Conservation (phyloP, 345 rosid genomes). For the Eucalyptus guilfoylei region DNA sequence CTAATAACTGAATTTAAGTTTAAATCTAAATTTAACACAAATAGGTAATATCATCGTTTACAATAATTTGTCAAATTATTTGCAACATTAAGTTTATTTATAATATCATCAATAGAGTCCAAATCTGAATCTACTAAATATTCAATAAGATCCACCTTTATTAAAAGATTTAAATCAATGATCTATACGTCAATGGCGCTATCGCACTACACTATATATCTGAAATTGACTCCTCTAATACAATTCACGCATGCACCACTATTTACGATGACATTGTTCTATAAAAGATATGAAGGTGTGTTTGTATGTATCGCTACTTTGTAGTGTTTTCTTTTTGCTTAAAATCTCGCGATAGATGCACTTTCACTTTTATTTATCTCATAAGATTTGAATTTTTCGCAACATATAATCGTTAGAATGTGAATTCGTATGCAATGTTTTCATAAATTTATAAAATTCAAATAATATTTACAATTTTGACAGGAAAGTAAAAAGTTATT, state of each 20-base stretch:
- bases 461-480: not conserved
- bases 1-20: no score
- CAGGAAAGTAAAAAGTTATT: not conserved
- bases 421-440: not conserved
- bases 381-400: not conserved
- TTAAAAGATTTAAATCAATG: not conserved
- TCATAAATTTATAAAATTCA: not conserved
- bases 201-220: not conserved
- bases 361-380: not conserved
- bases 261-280: not conserved
- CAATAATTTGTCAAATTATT: not conserved
- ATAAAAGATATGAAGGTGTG: not conserved
- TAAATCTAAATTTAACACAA: no score
- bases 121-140: no score
- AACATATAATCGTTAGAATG: not conserved
- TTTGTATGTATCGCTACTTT: not conserved
- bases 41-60: not conserved
- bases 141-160: no score
- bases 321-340: not conserved
- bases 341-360: not conserved
- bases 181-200: no score
- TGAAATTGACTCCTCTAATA: not conserved
- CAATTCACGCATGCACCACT: not conserved
- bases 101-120: not conserved
- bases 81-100: not conserved